Base-by-base conservation (phyloP, 2,329 filamentous ascomycete genomes). In the Tolypocladium capitatum region DNA sequence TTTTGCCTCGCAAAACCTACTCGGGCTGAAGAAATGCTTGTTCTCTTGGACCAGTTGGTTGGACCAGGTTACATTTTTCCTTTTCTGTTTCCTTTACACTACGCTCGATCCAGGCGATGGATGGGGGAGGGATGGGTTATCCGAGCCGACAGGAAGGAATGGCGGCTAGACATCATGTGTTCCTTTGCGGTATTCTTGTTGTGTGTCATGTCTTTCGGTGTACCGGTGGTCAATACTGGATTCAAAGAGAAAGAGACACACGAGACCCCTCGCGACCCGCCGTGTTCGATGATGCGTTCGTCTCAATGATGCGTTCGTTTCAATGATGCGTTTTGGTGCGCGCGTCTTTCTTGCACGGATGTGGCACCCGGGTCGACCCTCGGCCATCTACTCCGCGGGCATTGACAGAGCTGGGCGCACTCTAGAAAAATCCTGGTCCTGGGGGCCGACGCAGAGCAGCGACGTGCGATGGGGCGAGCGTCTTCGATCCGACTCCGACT, bases 161-260 rank as follows among this genome's bases (percentile, higher is more conserved):
- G 32, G 55, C 47, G 55, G 48, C 36, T 50, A 55, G 54, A 54
- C 48, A 51, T 49, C 35, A 48, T 51, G 47, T 52, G 51, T 48
- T 50, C 43, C 50, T 48, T 46, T 47, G 48, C 51, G 45, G 47
- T 51, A 46, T 51, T 42, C 38, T 47, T 47, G 44, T 50, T 34
- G 28, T 44, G 45, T 41, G 38, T 31, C 28, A 43, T 47, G 48
- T 47, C 51, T 46, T 50, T 51, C 40, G 52, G 52, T 53, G 48
- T 49, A 51, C 46, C 47, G 52, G 52, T 48, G 51, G 47, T 47
- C 48, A 48, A 51, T 50, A 50, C 51, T 51, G 52, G 52, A 49
- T 46, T 46, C 33, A n/a, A 32, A 43, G 36, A 45, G 38, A 42
- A 46, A 46, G 21, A 46, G 47, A 48, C 35, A n/a, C 31, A 34